Base-by-base conservation (phyloP, 2,329 filamentous ascomycete genomes). In the Trichoderma aggressivum region DNA sequence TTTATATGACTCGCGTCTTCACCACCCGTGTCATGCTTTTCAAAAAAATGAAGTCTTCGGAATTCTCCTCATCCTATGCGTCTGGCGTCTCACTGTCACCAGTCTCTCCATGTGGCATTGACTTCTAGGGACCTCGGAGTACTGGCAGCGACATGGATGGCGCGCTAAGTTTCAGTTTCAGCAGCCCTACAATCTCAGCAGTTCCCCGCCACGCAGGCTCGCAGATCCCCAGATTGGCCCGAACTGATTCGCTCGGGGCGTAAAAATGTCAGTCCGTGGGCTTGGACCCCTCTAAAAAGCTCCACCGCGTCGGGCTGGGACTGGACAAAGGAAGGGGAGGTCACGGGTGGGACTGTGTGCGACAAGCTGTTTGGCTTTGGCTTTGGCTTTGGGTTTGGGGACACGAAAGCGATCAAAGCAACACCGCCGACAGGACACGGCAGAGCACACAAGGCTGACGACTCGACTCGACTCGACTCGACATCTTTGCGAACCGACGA, bases 281-380 rank as follows among this genome's bases (percentile, higher is more conserved):
- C n/a, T 59, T 50, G 32, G 34, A 47, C 67, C 58, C 58, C 59
- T 47, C 56, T 26, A 34, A 36, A 39, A 62, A 62, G 58, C 70
- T 70, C 70, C 70, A 69, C 70, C 58, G 47, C 65, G 34, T 66
- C 39, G 36, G 30, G 53, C 53, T 47, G 28, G 58, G n/a, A n/a
- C n/a, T n/a, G n/a, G n/a, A 61, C 21, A 21, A 36, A 21, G 58
- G 59, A 28, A 21, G 58, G 60, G 70, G 59, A 60, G 67, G 70
- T 71, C 70, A 71, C 58, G 70, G 50, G 70, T 67, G 70, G 70
- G 62, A 67, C 62, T 16, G 43, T 71, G 70, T n/a, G n/a, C 70
- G 63, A 71, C 62, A 67, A 67, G 70, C 63, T 71, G 70, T 62
- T 62, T 67, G 47, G 62, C 36, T 16, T 39, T 39, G 36, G 36